Conservation (phyloP, 2,329 filamentous ascomycete genomes). For the Fusarium caatingaense region DNA sequence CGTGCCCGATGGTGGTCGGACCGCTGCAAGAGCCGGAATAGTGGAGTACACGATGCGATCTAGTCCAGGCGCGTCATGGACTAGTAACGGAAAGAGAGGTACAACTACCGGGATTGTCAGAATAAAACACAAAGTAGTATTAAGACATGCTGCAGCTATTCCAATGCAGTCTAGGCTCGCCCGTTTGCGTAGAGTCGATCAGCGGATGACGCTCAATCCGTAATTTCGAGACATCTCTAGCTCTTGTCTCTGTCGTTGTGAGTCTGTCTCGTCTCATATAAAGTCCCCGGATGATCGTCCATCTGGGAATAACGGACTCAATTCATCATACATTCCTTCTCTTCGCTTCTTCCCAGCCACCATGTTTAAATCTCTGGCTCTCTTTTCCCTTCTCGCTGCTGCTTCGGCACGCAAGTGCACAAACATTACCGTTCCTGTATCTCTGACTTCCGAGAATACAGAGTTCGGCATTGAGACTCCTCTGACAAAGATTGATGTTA, state of each 20-base stretch:
- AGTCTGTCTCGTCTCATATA: slow-evolving; percentile 24
- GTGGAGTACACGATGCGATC: background rate
- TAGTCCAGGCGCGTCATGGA: background rate
- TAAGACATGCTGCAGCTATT: slow-evolving; percentile 1
- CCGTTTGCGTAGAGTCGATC: slow-evolving; percentile 14
- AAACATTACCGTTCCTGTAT: slow-evolving; percentile 67
- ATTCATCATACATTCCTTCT: background rate
- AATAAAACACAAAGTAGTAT: background rate
- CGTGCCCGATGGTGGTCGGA: slow-evolving; percentile 12
- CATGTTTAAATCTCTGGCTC: slow-evolving; percentile 40
- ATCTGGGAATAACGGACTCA: background rate
- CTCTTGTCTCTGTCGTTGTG: background rate
- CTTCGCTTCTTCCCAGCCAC: slow-evolving; percentile 14
- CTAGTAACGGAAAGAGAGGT: background rate
- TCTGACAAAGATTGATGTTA: slow-evolving; percentile 66
- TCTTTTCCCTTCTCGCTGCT: slow-evolving; percentile 44
- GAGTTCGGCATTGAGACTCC: slow-evolving; percentile 63
- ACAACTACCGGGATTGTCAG: background rate
- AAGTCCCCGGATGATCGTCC: slow-evolving; percentile 15
- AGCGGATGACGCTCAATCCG: slow-evolving; percentile 25
- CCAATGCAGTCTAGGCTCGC: background rate
- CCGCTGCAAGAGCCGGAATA: background rate
- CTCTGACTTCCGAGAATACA: slow-evolving; percentile 64
- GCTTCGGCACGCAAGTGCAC: slow-evolving; percentile 53
- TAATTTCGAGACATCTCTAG: slow-evolving; percentile 13